These are phyloP conservation scores for Solanum hybrid DNA, from an alignment of 305 asterid genomes.

Conservation along the genomic window DNA sequence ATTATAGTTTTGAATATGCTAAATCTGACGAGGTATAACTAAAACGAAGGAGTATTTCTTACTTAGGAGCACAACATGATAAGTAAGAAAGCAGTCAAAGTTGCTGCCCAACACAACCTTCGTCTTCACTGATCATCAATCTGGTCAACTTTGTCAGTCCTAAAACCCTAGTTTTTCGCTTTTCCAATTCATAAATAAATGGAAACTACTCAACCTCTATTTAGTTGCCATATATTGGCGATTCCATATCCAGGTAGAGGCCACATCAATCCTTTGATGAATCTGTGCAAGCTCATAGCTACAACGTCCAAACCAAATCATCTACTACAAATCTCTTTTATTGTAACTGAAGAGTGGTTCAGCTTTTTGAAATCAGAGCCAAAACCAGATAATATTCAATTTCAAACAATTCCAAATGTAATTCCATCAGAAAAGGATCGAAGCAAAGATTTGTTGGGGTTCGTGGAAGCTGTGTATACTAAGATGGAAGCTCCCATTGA, in stretches of 20 bases:
- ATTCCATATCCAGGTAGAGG: conserved; percentile 81
- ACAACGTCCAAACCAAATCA: not conserved
- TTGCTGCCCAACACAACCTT: too few relatives aligned
- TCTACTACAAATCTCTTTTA: conserved; percentile 17
- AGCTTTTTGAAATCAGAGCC: conserved; percentile 27
- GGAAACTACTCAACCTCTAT: not conserved
- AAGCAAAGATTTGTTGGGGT: conserved; percentile 6
- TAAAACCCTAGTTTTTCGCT: not conserved
- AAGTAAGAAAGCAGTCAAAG: too few relatives aligned
- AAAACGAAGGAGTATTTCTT: too few relatives aligned
- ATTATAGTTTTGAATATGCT: too few relatives aligned
- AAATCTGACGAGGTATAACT: too few relatives aligned
- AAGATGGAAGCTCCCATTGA: conserved; percentile 44
- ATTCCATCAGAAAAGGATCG: conserved; percentile 38
- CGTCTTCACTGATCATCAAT: too few relatives aligned
- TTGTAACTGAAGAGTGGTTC: conserved; percentile 71
- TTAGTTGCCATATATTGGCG: conserved; percentile 46
- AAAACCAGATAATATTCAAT: conserved; percentile 25
- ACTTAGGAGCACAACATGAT: too few relatives aligned
- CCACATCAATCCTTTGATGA: conserved; percentile 73
- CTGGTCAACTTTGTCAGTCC: not conserved
- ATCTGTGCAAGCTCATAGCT: conserved; percentile 50
- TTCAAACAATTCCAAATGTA: conserved; percentile 36
- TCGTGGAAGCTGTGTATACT: conserved; percentile 15
- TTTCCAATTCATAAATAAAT: not conserved